A percentile compares a stretch with the other conserved stretches of the same genome.
phyloP scores from a whole-genome alignment of 2,329 filamentous ascomycete species.

The Ceratocystis albifundus region DNA sequence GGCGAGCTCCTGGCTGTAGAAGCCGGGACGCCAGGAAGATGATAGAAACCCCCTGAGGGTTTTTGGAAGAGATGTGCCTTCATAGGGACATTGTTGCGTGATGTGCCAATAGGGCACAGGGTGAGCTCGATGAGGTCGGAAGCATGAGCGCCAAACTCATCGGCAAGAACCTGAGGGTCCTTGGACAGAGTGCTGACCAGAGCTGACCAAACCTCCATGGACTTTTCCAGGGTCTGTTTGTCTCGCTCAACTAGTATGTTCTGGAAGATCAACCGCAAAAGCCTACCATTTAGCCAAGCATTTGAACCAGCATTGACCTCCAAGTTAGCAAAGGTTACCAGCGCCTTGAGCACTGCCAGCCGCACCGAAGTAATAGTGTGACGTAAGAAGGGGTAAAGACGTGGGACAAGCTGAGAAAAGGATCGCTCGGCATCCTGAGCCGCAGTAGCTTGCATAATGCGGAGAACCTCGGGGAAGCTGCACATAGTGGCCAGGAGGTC shows the following conservation, averaged over 20 bases:
- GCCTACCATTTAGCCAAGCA: constrained; percentile 76
- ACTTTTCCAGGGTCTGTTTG: constrained; percentile 66
- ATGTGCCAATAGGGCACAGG: constrained; percentile 83
- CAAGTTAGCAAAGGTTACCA: constrained; percentile 85
- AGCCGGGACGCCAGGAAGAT: constrained; percentile 32
- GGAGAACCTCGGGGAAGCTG: constrained; percentile 81
- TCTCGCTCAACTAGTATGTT: constrained; percentile 92
- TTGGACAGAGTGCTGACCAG: constrained; percentile 58
- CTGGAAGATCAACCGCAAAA: constrained; percentile 81
- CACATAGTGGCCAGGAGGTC: constrained; percentile 92
- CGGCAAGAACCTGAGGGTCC: constrained; percentile 52
- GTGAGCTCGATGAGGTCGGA: constrained; percentile 74
- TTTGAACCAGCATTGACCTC: constrained; percentile 57
- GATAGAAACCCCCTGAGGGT: constrained; percentile 78
- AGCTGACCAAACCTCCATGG: constrained; percentile 76
- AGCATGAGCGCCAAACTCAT: constrained; percentile 64
- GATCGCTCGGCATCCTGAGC: constrained; percentile 73
- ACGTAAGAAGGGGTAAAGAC: constrained; percentile 88
- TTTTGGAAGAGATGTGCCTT: constrained; percentile 81
- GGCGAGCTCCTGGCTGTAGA: constrained; percentile 28
- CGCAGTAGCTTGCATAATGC: constrained; percentile 87
- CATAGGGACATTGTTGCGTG: constrained; percentile 84
- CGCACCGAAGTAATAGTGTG: constrained; percentile 96
- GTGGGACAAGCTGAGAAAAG: constrained; percentile 82
- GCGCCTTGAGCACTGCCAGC: constrained; percentile 79